Conservation (phyloP, 805 yeast species). For the Kazachstania psychrophila region DNA sequence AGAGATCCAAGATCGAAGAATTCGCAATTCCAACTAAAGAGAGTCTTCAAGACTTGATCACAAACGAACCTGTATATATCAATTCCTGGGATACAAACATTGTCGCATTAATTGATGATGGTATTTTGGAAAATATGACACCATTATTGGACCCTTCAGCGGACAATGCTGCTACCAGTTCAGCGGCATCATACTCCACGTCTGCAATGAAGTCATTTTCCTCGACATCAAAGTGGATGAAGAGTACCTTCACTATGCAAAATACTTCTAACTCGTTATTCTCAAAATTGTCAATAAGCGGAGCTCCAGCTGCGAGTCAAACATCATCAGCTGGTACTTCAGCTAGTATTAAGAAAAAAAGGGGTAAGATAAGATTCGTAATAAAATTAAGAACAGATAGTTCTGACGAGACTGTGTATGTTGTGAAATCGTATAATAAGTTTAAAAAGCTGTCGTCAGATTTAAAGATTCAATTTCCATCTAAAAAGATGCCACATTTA, state of each 20-base stretch:
- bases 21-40: constrained; percentile 35
- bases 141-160: not conserved
- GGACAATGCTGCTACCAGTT: not conserved
- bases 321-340: not conserved
- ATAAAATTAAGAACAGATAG: constrained; percentile 34
- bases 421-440: constrained; percentile 57
- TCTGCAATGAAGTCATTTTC: constrained; percentile 6
- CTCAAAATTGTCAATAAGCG: constrained; percentile 19
- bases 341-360: not conserved
- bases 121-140: not conserved
- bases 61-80: constrained; percentile 29
- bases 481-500: constrained; percentile 48
- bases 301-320: constrained; percentile 3
- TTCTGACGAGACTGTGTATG: constrained; percentile 33
- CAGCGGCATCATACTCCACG: not conserved
- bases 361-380: constrained; percentile 36
- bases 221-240: constrained; percentile 25
- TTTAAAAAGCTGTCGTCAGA: constrained; percentile 49
- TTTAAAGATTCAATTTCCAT: constrained; percentile 57
- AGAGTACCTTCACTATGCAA: constrained; percentile 16
- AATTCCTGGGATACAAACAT: constrained; percentile 61
- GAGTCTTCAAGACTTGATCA: constrained; percentile 26
- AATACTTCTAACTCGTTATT: constrained; percentile 18
- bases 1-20: constrained; percentile 26
- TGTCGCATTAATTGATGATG: constrained; percentile 43